phyloP scores from a whole-genome alignment of 2,329 filamentous ascomycete genomes.

The Pseudocercospora eumusae region DNA sequence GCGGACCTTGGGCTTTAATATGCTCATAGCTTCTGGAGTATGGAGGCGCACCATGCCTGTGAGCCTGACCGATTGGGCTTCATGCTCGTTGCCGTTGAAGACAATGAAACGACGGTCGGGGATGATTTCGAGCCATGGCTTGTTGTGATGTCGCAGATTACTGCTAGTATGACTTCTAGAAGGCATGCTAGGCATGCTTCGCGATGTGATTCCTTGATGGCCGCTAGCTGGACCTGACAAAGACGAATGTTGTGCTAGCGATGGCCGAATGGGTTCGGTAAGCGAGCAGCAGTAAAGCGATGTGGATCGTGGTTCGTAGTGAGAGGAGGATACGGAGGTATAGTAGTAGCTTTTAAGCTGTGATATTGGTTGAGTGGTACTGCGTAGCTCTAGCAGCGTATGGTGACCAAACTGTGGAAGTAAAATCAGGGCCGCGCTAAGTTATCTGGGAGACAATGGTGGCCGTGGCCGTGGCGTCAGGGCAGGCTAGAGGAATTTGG shows the following conservation, averaged over 20 bases:
- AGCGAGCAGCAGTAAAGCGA: constrained; percentile 6
- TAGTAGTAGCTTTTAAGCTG: not conserved
- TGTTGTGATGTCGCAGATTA: constrained; percentile 25
- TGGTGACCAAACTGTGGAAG: constrained; percentile 1
- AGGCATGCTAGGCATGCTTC: constrained; percentile 37
- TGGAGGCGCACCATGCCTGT: constrained; percentile 50
- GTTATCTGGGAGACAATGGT: constrained; percentile 4
- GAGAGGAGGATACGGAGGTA: not conserved
- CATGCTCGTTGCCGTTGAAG: constrained; percentile 52
- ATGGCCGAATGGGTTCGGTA: constrained; percentile 6
- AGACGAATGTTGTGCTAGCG: constrained; percentile 3
- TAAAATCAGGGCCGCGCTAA: constrained; percentile 3
- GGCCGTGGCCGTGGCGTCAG: not conserved
- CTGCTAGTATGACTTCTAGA: constrained; percentile 23
- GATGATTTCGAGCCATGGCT: constrained; percentile 47
- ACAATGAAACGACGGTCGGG: constrained; percentile 53
- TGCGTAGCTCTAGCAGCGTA: not conserved
- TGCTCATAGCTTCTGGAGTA: constrained; percentile 51
- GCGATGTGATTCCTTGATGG: constrained; percentile 13
- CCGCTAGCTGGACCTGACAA: not conserved
- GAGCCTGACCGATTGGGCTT: constrained; percentile 49
- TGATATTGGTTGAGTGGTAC: not conserved
- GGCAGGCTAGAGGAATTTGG: not conserved
- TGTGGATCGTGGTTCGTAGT: not conserved
- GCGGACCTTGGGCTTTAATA: constrained; percentile 50